Conservation (phyloP, 176 grass and related monocot genomes). For the Avena sativa region DNA sequence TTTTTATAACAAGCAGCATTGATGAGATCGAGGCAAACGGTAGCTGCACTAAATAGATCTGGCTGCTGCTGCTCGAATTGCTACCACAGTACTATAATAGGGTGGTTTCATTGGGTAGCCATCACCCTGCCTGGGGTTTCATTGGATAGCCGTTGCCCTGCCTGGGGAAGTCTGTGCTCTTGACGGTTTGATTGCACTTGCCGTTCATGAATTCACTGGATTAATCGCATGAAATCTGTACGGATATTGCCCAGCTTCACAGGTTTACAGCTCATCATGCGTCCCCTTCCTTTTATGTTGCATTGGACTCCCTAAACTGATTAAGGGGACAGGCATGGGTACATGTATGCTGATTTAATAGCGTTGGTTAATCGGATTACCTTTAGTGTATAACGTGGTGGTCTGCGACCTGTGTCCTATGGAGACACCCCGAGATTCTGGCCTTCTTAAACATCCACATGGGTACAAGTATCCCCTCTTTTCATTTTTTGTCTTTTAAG, state of each 20-base stretch:
- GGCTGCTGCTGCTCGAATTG: not conserved
- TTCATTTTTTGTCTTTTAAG: not conserved
- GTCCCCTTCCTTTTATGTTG: not conserved
- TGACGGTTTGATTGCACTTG: not conserved
- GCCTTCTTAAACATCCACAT: not conserved
- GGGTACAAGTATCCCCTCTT: not conserved
- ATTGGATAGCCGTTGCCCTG: not conserved
- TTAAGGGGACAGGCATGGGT: not conserved
- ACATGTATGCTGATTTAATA: not conserved
- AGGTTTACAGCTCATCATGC: not conserved
- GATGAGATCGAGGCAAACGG: not conserved
- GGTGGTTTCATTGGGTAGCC: not conserved
- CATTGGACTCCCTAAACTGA: not conserved
- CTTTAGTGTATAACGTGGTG: not conserved
- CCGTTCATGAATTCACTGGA: not conserved
- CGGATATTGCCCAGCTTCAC: not conserved
- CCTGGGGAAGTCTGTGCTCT: not conserved
- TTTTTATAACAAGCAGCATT: not conserved
- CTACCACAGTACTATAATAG: not conserved
- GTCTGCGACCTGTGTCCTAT: not conserved
- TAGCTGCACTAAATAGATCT: slow-evolving; percentile 3
- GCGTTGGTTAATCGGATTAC: not conserved
- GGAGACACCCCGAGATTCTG: not conserved
- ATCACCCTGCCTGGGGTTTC: not conserved
- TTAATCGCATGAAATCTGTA: not conserved